These are phyloP conservation scores for Tetragonia tetragonoides DNA, from an alignment of 148 eudicot species.

Conservation along the genomic window DNA sequence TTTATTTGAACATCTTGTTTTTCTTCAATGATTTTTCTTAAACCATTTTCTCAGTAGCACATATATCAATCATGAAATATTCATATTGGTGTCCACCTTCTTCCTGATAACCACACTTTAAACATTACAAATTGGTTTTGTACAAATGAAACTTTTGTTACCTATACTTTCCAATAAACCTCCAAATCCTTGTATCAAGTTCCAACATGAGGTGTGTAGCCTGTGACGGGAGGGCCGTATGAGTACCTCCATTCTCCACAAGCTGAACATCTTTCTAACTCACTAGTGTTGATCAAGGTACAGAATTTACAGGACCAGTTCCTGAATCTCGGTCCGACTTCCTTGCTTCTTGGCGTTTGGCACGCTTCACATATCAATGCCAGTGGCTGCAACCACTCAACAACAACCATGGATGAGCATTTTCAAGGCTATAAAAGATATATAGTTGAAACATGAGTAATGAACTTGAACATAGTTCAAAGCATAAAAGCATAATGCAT, in stretches of 20 bases:
- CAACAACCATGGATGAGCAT: neutral
- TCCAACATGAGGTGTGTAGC: slow-evolving; percentile 53
- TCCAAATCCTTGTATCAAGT: slow-evolving; percentile 29
- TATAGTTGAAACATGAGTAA: neutral
- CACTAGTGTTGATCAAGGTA: slow-evolving; percentile 60
- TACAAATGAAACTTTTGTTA: neutral
- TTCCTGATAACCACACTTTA: no score
- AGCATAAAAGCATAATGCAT: neutral
- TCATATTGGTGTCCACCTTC: no score
- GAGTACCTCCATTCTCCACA: slow-evolving; percentile 92
- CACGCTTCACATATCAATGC: slow-evolving; percentile 72
- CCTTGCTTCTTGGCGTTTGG: slow-evolving; percentile 48
- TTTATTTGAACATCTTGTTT: neutral
- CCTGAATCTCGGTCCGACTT: slow-evolving; percentile 25
- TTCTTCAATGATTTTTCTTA: no score
- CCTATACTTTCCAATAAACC: neutral
- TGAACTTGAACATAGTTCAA: neutral
- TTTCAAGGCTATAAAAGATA: neutral
- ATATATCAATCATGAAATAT: no score
- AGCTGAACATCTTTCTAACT: slow-evolving; percentile 60
- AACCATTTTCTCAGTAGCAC: no score
- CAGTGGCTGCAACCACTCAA: slow-evolving; percentile 53
- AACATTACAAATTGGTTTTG: neutral
- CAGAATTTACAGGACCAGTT: slow-evolving; percentile 83
- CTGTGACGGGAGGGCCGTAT: slow-evolving; percentile 52